Percentiles rank a stretch among this genome's conserved stretches.
phyloP scores from a whole-genome alignment of 352 stramenopile species.

The Globisporangium iwayamae region DNA sequence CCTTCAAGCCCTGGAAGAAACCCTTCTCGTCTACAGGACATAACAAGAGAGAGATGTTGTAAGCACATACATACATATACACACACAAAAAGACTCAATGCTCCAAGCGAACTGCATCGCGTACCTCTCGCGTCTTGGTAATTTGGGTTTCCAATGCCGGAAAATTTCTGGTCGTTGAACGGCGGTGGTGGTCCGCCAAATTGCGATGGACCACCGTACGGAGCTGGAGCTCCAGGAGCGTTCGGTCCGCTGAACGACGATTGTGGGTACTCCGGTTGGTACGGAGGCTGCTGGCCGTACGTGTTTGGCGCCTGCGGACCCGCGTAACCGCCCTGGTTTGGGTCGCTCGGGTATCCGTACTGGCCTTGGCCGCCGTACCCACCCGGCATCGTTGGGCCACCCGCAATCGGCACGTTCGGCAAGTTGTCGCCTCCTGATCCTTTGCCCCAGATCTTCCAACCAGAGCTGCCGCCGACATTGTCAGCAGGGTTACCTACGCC shows the following conservation, averaged over 20 bases:
- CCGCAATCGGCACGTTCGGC: conserved; percentile 42
- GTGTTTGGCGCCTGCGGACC: conserved; percentile 29
- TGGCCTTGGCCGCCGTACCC: conserved; percentile 40
- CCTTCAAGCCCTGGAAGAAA: conserved; percentile 84
- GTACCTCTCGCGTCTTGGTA: conserved; percentile 87
- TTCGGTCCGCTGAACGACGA: conserved; percentile 39
- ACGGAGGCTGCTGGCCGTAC: conserved; percentile 38
- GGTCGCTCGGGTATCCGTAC: conserved; percentile 48
- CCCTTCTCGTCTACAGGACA: conserved; percentile 67
- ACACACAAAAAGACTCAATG: not conserved
- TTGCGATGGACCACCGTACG: conserved; percentile 26
- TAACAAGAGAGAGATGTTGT: conserved; percentile 4
- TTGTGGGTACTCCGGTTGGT: conserved; percentile 46
- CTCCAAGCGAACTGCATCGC: not conserved
- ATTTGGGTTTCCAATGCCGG: conserved; percentile 94
- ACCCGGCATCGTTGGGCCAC: conserved; percentile 37
- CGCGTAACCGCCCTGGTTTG: conserved; percentile 42
- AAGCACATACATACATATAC: not conserved
- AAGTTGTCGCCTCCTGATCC: conserved; percentile 65
- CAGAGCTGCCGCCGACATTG: conserved; percentile 31
- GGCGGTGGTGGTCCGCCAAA: conserved; percentile 46
- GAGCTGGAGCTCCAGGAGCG: conserved; percentile 23
- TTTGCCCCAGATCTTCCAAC: conserved; percentile 67
- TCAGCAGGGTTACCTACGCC: conserved; percentile 69
- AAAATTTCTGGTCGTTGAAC: conserved; percentile 81